These are phyloP conservation scores for Aureobasidium lini DNA, from an alignment of 2,329 filamentous ascomycete genomes.

Conservation along the genomic window DNA sequence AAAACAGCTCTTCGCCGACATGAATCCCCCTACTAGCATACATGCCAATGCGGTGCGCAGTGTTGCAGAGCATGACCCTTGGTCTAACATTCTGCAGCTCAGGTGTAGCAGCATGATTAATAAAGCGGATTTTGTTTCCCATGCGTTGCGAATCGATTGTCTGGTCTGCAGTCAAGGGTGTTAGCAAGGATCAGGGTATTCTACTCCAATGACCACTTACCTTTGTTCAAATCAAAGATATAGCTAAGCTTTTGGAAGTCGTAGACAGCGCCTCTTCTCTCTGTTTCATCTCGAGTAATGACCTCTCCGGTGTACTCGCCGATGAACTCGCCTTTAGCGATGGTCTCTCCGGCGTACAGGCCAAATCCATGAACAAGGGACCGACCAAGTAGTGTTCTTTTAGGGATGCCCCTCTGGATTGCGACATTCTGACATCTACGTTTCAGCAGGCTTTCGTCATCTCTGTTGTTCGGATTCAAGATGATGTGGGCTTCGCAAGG, in stretches of 20 bases:
- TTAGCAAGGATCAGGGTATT: neutral
- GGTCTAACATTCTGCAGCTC: conserved; percentile 55
- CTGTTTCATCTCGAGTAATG: conserved; percentile 61
- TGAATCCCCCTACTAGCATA: conserved; percentile 59
- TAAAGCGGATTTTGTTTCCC: conserved; percentile 75
- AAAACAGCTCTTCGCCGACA: conserved; percentile 70
- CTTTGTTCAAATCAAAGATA: conserved; percentile 46
- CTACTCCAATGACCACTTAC: conserved; percentile 22
- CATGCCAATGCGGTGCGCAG: conserved; percentile 67
- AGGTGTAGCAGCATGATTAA: conserved; percentile 59
- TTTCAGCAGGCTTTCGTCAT: conserved; percentile 49
- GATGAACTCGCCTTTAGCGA: conserved; percentile 63
- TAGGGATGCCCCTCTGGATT: conserved; percentile 60
- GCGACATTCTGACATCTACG: conserved; percentile 64
- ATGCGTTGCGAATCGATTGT: conserved; percentile 65
- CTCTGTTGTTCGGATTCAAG: conserved; percentile 60
- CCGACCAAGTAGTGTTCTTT: conserved; percentile 60
- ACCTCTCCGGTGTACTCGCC: conserved; percentile 77
- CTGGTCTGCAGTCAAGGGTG: conserved; percentile 29
- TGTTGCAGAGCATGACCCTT: conserved; percentile 64
- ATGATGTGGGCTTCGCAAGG: conserved; percentile 62
- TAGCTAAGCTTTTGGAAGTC: conserved; percentile 57
- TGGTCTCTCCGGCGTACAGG: conserved; percentile 62
- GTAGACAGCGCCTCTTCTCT: conserved; percentile 61
- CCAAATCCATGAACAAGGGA: conserved; percentile 71